Base-by-base conservation (phyloP, 306 rosid species). In the Trifolium repens region DNA sequence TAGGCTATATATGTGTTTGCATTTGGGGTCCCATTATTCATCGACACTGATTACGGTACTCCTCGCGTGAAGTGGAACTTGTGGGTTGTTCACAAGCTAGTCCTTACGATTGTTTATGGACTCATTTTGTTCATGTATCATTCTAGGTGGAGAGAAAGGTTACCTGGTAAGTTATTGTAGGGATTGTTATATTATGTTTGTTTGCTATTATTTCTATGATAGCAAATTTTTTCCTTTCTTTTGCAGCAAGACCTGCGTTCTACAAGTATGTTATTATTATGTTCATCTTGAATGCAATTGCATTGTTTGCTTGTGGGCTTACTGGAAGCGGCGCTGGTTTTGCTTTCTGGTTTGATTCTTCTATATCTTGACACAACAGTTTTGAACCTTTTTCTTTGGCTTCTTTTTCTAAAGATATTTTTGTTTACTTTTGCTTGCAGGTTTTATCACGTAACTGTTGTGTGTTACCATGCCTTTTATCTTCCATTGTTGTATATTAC, bases 181-280 rank as follows among this genome's bases (percentile, higher is more conserved):
- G 71, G 62, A 43, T 75, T 62, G 59, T 35, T 77, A 55, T 42
- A 35, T 42, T 70, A 61, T 75, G 34, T 49, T 40, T 37, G 47
- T 37, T 64, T 49, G 26, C 17, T 61, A 32, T 74, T 37, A 47
- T 64, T 78, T 74, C 63, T 53, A 75, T 81, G 63, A 72, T 67
- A 35, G 43, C 74, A 34, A 72, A 60, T 73, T 49, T 60, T 5
- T 49, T 61, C 2, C 27, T 61, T 77, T 58, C 40, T 71, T 65
- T 69, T 84, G 83, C 90, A 94, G 98, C 98, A 71, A 90, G 97
- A 83, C 98, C 98, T 78, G 90, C 97, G 14, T 94, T 86, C 87
- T 94, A 90, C 87, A 89, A 87, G 70, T 94, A 94, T 68, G 91
- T 93, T 5, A 87, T 49, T 47, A 43, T 94, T 60, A 91, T 94